Evolutionary conservation across 2,329 filamentous ascomycete species (phyloP).

Genomic region (Diaporthe sp.): DNA sequence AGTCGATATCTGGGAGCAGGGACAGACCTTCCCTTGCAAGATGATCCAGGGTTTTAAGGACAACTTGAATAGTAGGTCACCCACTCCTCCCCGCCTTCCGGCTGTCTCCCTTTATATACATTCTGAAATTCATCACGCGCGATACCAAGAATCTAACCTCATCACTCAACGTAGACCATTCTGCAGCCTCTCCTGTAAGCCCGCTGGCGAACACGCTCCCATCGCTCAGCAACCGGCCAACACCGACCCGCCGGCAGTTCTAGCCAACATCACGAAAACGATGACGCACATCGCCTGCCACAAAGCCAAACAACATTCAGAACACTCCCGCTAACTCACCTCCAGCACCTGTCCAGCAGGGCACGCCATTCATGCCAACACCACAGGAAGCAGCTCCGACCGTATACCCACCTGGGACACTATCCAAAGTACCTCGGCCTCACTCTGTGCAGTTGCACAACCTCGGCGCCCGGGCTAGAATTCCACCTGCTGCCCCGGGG

Average conservation of each 20-base stretch:
- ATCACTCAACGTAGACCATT: conserved; percentile 63
- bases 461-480: conserved; percentile 43
- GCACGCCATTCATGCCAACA: conserved; percentile 43
- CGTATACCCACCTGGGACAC: conserved; percentile 64
- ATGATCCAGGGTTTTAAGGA: conserved; percentile 87
- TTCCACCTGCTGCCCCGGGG: conserved; percentile 47
- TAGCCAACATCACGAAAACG: conserved; percentile 76
- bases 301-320: conserved; percentile 65
- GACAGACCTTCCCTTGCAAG: conserved; percentile 84
- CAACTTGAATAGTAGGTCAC: conserved; percentile 66
- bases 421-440: conserved; percentile 43
- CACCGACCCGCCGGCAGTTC: conserved; percentile 55
- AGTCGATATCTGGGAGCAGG: conserved; percentile 97
- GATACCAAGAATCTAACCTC: conserved; percentile 50
- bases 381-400: conserved; percentile 62
- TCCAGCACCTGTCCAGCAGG: conserved; percentile 43
- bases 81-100: conserved; percentile 16
- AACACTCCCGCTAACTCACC: conserved; percentile 46
- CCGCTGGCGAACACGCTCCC: conserved; percentile 60
- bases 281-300: conserved; percentile 85
- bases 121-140: neutral
- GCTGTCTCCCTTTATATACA: conserved; percentile 19
- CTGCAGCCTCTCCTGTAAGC: conserved; percentile 77
- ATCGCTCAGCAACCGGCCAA: conserved; percentile 48
- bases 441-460: conserved; percentile 44